phyloP scores from a whole-genome alignment of 2,329 filamentous ascomycete species.

The Colletotrichum tropicicola region DNA sequence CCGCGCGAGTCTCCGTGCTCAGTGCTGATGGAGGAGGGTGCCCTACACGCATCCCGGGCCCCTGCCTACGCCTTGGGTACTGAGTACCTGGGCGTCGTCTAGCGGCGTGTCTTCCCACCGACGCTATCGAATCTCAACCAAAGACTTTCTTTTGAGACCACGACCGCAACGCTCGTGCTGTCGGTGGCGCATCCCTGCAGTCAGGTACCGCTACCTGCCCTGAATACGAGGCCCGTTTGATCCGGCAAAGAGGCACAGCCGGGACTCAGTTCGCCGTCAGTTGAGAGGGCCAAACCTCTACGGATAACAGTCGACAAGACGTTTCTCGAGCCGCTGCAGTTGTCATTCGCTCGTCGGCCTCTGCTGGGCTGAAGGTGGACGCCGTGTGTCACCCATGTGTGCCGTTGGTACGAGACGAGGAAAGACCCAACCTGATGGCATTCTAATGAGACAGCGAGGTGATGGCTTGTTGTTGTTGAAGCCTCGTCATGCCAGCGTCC shows the following conservation, averaged over 20 bases:
- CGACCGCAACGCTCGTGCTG: conserved; percentile 14
- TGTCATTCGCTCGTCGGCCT: neutral
- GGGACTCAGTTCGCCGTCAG: too few relatives aligned
- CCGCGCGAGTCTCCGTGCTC: conserved; percentile 6
- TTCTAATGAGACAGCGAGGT: neutral
- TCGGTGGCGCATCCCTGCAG: conserved; percentile 28
- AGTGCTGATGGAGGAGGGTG: too few relatives aligned
- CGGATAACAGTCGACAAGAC: neutral
- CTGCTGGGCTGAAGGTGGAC: neutral
- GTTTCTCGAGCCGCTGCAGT: conserved; percentile 1
- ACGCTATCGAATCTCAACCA: conserved; percentile 24
- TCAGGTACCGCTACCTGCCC: conserved; percentile 24
- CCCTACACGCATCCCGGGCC: too few relatives aligned
- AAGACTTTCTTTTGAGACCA: conserved; percentile 15
- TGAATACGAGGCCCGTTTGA: conserved; percentile 31
- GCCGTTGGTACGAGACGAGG: conserved; percentile 1
- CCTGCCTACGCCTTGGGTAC: too few relatives aligned
- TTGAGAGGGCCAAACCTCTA: neutral
- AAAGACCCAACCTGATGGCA: neutral
- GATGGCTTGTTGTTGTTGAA: neutral
- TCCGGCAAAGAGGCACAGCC: too few relatives aligned
- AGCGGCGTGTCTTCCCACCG: conserved; percentile 24
- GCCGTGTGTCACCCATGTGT: neutral
- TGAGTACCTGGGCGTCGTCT: conserved; percentile 16
- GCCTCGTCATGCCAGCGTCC: neutral